Percentiles rank a stretch among this genome's conserved stretches.
Conservation (phyloP, 139 green algal genomes). For the Chlorella sp. region DNA sequence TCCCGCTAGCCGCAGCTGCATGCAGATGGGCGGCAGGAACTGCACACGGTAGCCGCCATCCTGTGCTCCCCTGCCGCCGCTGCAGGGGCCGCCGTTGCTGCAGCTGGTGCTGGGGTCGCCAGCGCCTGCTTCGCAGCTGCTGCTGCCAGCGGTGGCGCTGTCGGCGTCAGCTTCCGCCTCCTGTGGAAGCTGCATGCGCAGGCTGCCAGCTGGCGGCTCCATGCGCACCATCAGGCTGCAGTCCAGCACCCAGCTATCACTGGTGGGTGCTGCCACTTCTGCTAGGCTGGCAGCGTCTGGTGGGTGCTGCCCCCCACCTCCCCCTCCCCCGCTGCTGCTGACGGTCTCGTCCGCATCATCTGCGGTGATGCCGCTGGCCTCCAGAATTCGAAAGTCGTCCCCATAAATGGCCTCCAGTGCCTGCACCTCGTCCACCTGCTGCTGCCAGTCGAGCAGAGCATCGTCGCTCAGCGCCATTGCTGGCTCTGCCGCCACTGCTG, state of each 20-base stretch:
- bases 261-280: background rate
- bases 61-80: slow-evolving; percentile 22
- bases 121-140: background rate
- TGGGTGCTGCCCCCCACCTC: too few relatives aligned
- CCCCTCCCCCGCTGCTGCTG: background rate
- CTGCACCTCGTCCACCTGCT: slow-evolving; percentile 74
- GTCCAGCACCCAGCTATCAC: slow-evolving; percentile 12
- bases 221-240: slow-evolving; percentile 44
- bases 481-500: background rate
- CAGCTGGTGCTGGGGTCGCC: background rate
- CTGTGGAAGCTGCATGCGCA: slow-evolving; percentile 47
- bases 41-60: slow-evolving; percentile 7
- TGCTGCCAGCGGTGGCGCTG: background rate
- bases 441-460: slow-evolving; percentile 58
- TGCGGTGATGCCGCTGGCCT: background rate
- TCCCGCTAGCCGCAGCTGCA: slow-evolving; percentile 47
- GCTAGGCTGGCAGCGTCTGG: background rate
- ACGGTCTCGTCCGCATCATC: too few relatives aligned
- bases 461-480: background rate
- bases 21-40: slow-evolving; percentile 54
- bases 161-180: background rate
- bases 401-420: slow-evolving; percentile 69
- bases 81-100: background rate
- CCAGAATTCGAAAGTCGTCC: slow-evolving; percentile 60
- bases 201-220: slow-evolving; percentile 39